phyloP scores from a whole-genome alignment of 495 filamentous ascomycete genomes.

The Articulospora tetracladia region DNA sequence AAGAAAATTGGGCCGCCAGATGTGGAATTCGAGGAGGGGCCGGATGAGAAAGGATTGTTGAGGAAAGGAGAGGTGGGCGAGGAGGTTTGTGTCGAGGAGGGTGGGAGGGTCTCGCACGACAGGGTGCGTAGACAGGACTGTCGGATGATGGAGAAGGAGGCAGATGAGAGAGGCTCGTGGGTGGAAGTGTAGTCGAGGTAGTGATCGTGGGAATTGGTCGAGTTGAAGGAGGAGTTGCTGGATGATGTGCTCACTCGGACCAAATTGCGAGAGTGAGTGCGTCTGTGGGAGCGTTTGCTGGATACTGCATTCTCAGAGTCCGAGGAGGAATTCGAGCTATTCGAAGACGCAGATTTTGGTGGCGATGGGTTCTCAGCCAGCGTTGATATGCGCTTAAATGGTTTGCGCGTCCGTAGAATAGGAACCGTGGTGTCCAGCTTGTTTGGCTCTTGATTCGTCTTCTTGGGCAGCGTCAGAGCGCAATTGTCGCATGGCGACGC shows the following conservation, averaged over 20 bases:
- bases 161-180: constrained; percentile 68
- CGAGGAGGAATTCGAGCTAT: constrained; percentile 12
- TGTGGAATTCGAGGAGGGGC: constrained; percentile 22
- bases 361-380: constrained; percentile 14
- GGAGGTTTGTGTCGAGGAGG: constrained; percentile 34
- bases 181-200: constrained; percentile 84
- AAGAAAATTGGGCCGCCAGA: constrained; percentile 78
- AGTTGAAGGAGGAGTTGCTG: constrained; percentile 37
- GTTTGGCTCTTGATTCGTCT: constrained; percentile 31
- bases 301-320: constrained; percentile 23
- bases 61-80: constrained; percentile 33
- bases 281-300: constrained; percentile 8
- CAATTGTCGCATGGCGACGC: constrained; percentile 58
- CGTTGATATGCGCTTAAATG: constrained; percentile 18
- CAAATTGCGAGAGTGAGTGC: constrained; percentile 6
- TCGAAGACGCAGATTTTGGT: constrained; percentile 17
- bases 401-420: constrained; percentile 26
- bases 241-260: constrained; percentile 18
- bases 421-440: constrained; percentile 20
- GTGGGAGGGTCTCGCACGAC: constrained; percentile 80
- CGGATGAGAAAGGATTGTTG: constrained; percentile 26
- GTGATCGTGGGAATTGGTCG: constrained; percentile 60
- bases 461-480: constrained; percentile 54
- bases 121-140: constrained; percentile 83
- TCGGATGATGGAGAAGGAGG: constrained; percentile 79